These are phyloP conservation scores for Tulasnella calospora DNA, from an alignment of 768 basidiomycete genomes.

Conservation along the genomic window DNA sequence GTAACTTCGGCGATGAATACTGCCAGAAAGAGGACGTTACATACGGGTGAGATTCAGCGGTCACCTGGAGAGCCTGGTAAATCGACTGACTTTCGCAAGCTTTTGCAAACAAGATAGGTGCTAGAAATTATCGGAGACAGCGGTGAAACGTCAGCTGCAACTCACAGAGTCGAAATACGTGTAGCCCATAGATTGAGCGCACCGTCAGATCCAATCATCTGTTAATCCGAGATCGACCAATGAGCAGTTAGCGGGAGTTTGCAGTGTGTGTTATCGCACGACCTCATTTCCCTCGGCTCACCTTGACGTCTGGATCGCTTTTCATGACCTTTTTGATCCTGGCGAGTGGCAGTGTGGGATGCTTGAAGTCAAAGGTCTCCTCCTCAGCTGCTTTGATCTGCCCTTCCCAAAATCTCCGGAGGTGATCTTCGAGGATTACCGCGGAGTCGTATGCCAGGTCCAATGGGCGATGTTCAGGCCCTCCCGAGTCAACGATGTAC, in stretches of 20 bases:
- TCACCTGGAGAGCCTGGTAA: background rate
- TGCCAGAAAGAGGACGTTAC: conserved; percentile 34
- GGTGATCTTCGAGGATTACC: conserved; percentile 59
- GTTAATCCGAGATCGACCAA: conserved; percentile 15
- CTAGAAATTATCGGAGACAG: conserved; percentile 39
- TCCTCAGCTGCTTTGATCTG: conserved; percentile 83
- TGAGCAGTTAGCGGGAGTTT: conserved; percentile 2
- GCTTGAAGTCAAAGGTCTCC: conserved; percentile 77
- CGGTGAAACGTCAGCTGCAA: background rate
- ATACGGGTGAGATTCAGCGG: background rate
- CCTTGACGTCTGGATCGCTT: conserved; percentile 94
- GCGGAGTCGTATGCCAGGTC: conserved; percentile 13
- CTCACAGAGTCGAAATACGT: background rate
- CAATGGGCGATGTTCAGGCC: background rate
- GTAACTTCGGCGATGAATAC: conserved; percentile 98
- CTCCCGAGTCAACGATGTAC: background rate
- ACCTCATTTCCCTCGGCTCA: conserved; percentile 35
- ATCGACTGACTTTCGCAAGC: conserved; percentile 87
- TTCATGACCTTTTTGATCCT: conserved; percentile 99
- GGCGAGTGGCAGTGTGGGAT: conserved; percentile 85
- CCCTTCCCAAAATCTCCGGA: conserved; percentile 84
- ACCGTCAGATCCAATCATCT: conserved; percentile 99
- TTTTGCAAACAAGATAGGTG: conserved; percentile 93
- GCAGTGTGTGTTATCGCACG: background rate
- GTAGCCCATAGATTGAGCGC: conserved; percentile 29